phyloP scores from a whole-genome alignment of 139 green algal species.

The Edaphochlamys debaryana region DNA sequence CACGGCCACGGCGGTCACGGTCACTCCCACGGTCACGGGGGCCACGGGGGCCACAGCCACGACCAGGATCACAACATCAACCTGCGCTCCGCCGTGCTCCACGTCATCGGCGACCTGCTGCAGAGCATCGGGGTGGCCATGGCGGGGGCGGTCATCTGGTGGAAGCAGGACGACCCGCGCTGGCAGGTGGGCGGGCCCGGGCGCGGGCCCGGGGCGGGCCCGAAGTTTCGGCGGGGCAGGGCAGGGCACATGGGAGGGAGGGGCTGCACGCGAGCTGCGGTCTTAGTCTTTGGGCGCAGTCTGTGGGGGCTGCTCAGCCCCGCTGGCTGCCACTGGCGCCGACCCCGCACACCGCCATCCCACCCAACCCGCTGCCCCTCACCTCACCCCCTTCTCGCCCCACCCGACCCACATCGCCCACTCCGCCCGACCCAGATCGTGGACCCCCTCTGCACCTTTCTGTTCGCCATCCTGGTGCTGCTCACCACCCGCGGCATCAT shows the following conservation, averaged over 20 bases:
- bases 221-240: too few relatives aligned
- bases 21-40: slow-evolving; percentile 33
- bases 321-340: too few relatives aligned
- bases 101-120: slow-evolving; percentile 94
- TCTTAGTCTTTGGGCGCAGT: too few relatives aligned
- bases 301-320: too few relatives aligned
- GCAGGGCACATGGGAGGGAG: too few relatives aligned
- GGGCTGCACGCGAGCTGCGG: too few relatives aligned
- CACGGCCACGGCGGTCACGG: slow-evolving; percentile 38
- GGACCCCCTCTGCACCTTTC: slow-evolving; percentile 94
- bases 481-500: slow-evolving; percentile 85
- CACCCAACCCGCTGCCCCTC: too few relatives aligned
- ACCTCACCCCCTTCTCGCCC: too few relatives aligned
- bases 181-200: slow-evolving; percentile 49
- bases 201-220: neutral
- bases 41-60: neutral
- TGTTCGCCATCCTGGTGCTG: slow-evolving; percentile 92
- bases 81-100: slow-evolving; percentile 69
- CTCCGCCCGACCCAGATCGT: slow-evolving; percentile 57
- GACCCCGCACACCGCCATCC: too few relatives aligned
- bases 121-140: slow-evolving; percentile 89
- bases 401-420: too few relatives aligned
- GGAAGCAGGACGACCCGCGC: slow-evolving; percentile 74
- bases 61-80: slow-evolving; percentile 45
- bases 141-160: slow-evolving; percentile 92